Evolutionary conservation across 2,329 filamentous ascomycete genomes (phyloP).

Genomic region (Endothia cerciana): DNA sequence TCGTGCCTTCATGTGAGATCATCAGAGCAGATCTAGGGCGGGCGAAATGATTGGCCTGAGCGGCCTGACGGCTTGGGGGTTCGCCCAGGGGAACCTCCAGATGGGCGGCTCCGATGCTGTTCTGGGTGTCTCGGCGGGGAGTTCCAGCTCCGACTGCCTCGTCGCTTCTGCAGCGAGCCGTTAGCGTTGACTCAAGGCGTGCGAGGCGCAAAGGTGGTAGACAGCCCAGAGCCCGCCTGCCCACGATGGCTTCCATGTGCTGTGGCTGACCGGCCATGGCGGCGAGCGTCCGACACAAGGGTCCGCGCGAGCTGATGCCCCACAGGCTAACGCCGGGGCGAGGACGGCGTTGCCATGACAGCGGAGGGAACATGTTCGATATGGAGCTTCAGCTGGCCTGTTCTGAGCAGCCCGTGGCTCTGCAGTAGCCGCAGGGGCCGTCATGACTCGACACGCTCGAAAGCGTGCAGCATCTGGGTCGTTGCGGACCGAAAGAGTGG

Average conservation of each 20-base stretch:
- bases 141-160: conserved; percentile 15
- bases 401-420: conserved; percentile 1
- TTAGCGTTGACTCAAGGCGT: conserved; percentile 23
- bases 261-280: conserved; percentile 15
- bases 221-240: not conserved
- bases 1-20: conserved; percentile 21
- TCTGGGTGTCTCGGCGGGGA: conserved; percentile 18
- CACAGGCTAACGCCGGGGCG: conserved; percentile 6
- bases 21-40: conserved; percentile 12
- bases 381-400: conserved; percentile 9
- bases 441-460: not conserved
- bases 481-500: not conserved
- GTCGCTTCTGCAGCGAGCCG: conserved; percentile 28
- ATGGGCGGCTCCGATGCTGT: conserved; percentile 21
- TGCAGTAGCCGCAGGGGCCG: conserved; percentile 10
- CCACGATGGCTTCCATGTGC: conserved; percentile 5
- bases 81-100: conserved; percentile 15
- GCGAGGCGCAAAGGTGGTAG: conserved; percentile 15
- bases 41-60: conserved; percentile 17
- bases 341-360: not conserved
- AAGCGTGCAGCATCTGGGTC: conserved; percentile 7
- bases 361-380: conserved; percentile 4
- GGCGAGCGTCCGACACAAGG: conserved; percentile 14
- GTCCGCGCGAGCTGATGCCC: not conserved
- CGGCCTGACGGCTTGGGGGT: conserved; percentile 3